Evolutionary conservation across 116 monocot species (phyloP).

Genomic region (Phalaenopsis hybrid): DNA sequence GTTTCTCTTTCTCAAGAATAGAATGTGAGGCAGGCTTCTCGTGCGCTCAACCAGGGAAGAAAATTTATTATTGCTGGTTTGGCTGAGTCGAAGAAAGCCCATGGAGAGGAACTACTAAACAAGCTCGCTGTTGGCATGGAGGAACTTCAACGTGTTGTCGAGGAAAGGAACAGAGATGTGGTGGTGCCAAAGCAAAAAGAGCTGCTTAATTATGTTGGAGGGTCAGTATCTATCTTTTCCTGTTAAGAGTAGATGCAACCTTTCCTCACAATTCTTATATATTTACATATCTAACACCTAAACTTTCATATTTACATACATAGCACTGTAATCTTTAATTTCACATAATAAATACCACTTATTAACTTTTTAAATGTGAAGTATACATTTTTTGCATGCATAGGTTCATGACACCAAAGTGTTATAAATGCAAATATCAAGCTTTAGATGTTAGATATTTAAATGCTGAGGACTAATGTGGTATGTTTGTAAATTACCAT

Average conservation of each 20-base stretch:
- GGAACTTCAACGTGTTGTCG: slow-evolving; percentile 67
- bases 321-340: too few species aligned
- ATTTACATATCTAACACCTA: too few species aligned
- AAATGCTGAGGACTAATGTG: too few species aligned
- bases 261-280: too few species aligned
- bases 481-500: too few species aligned
- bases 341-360: too few species aligned
- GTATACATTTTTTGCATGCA: too few species aligned
- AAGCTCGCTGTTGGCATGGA: slow-evolving; percentile 70
- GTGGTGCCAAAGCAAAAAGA: slow-evolving; percentile 90
- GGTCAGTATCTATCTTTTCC: slow-evolving; percentile 30
- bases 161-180: slow-evolving; percentile 72
- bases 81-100: slow-evolving; percentile 69
- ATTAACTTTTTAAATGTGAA: too few species aligned
- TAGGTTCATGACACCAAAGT: too few species aligned
- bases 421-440: too few species aligned
- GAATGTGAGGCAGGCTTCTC: slow-evolving; percentile 91
- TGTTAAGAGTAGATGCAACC: background rate
- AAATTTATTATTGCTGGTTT: slow-evolving; percentile 56
- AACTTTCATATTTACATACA: too few species aligned
- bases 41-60: slow-evolving; percentile 76
- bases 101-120: slow-evolving; percentile 59
- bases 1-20: slow-evolving; percentile 22
- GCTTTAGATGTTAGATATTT: too few species aligned
- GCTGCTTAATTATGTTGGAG: slow-evolving; percentile 86